Percentiles rank a stretch among this genome's conserved stretches.
These are phyloP conservation scores for Arabidopsis arenosa DNA, from an alignment of 345 rosid species.

Conservation along the genomic window DNA sequence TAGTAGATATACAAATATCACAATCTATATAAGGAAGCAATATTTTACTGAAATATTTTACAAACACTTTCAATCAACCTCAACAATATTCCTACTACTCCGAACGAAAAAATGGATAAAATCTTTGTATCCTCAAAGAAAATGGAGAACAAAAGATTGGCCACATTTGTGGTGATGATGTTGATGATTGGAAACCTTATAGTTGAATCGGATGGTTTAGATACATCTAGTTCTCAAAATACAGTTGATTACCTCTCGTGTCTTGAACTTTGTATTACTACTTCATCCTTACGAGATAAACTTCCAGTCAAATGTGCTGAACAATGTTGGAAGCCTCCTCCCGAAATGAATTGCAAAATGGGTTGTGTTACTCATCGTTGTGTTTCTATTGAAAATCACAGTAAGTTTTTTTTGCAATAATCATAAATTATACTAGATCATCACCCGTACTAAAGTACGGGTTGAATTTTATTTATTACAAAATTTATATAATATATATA, in stretches of 20 bases:
- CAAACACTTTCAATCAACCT: neutral
- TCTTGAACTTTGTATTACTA: neutral
- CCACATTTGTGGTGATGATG: neutral
- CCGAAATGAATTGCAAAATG: neutral
- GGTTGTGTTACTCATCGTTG: conserved; percentile 1
- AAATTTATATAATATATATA: too few relatives aligned
- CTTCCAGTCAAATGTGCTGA: neutral
- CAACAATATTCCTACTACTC: neutral
- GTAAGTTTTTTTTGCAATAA: neutral
- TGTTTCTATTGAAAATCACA: neutral
- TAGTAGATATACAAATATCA: neutral
- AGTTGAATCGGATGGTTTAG: neutral
- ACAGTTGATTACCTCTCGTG: neutral
- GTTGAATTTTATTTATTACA: too few relatives aligned
- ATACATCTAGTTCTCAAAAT: neutral
- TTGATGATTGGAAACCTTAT: conserved; percentile 8
- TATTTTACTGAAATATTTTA: neutral
- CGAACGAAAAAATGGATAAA: neutral
- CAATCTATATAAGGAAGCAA: neutral
- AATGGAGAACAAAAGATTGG: conserved; percentile 19
- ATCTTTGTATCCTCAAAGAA: neutral
- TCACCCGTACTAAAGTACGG: too few relatives aligned
- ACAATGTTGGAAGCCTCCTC: neutral
- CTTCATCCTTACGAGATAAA: neutral
- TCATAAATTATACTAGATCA: neutral